phyloP scores from a whole-genome alignment of 495 filamentous ascomycete species.

The Xylaria acuta region DNA sequence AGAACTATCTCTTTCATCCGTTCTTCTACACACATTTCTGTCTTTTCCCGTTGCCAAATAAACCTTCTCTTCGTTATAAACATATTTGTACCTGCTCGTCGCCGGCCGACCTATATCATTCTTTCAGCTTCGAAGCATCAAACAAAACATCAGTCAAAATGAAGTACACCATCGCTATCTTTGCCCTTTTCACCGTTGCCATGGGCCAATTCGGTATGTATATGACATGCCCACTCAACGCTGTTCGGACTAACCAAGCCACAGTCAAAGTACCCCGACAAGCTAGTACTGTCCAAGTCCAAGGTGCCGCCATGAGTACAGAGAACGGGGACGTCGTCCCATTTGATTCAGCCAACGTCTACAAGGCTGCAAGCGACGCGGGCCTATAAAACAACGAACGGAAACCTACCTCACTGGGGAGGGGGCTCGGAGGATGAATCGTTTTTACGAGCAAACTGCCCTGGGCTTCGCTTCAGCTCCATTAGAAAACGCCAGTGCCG shows the following conservation, averaged over 20 bases:
- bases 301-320: constrained; percentile 50
- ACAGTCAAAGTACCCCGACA: constrained; percentile 41
- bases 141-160: constrained; percentile 50
- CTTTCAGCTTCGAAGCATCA: constrained; percentile 26
- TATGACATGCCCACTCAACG: background rate
- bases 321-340: constrained; percentile 46
- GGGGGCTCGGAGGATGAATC: background rate
- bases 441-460: background rate
- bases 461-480: background rate
- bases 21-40: constrained; percentile 27
- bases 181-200: constrained; percentile 54
- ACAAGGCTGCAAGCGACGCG: constrained; percentile 36
- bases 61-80: constrained; percentile 34
- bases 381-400: constrained; percentile 34
- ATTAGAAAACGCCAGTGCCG: background rate
- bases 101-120: constrained; percentile 54
- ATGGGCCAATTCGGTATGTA: constrained; percentile 47
- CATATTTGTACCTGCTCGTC: constrained; percentile 47
- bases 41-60: constrained; percentile 33
- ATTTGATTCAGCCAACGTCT: constrained; percentile 47
- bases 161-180: constrained; percentile 56
- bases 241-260: constrained; percentile 20
- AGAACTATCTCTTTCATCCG: constrained; percentile 29
- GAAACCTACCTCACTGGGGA: background rate
- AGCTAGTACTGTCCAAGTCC: constrained; percentile 34